Conservation (phyloP, 2,329 filamentous ascomycete species). For the Alternaria solani region DNA sequence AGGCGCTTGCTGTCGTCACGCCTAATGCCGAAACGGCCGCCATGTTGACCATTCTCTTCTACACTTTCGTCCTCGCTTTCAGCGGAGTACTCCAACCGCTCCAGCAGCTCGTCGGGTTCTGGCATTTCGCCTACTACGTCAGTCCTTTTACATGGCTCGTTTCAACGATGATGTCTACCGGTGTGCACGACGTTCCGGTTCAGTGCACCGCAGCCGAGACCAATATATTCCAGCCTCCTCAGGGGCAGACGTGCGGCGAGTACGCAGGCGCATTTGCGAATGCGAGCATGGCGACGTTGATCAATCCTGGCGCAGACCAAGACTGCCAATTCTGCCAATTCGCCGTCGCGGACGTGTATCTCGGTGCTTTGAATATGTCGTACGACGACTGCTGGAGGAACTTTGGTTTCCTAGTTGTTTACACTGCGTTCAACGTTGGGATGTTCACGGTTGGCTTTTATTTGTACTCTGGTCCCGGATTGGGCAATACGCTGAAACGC, state of each 20-base stretch:
- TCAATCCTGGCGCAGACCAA: background rate
- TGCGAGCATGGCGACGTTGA: background rate
- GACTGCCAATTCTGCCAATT: background rate
- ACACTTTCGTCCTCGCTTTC: conserved; percentile 53
- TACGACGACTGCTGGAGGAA: background rate
- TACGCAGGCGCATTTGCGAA: background rate
- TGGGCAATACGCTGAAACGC: background rate
- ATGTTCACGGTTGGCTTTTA: background rate
- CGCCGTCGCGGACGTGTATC: background rate
- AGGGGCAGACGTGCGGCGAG: background rate
- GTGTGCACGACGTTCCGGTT: conserved; percentile 70
- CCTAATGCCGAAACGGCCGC: conserved; percentile 68
- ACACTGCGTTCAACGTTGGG: background rate
- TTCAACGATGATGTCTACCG: conserved; percentile 56
- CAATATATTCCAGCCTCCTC: background rate
- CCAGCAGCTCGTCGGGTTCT: conserved; percentile 68
- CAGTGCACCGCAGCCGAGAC: conserved; percentile 55
- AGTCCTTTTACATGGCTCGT: conserved; percentile 71
- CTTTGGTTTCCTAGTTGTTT: background rate
- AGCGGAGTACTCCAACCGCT: conserved; percentile 58
- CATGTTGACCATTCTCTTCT: background rate
- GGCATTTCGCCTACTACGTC: conserved; percentile 79
- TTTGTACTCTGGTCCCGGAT: background rate
- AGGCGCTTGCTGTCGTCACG: conserved; percentile 69
- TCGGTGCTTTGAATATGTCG: background rate